These are phyloP conservation scores for Gastrolobium villosum DNA, from an alignment of 306 rosid genomes.

Conservation along the genomic window DNA sequence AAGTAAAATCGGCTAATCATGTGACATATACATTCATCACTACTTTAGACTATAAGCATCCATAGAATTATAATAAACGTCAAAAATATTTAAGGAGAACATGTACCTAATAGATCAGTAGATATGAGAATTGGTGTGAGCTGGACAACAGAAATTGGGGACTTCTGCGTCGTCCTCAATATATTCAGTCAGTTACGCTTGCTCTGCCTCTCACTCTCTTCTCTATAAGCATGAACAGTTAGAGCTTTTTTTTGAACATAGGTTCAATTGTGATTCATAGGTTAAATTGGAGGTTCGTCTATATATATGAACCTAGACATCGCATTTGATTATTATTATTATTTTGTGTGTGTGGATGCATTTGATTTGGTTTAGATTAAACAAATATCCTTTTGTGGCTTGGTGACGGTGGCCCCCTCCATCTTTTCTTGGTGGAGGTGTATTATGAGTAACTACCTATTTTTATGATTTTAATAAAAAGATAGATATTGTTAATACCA, in stretches of 20 bases:
- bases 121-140: neutral
- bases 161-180: neutral
- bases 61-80: neutral
- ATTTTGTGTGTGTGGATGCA: no score
- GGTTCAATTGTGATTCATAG: neutral
- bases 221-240: neutral
- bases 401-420: no score
- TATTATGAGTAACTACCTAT: no score
- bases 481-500: no score
- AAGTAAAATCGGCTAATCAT: neutral
- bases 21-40: neutral
- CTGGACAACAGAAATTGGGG: neutral
- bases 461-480: no score
- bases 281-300: neutral
- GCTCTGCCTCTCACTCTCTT: neutral
- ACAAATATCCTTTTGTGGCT: neutral
- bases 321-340: neutral
- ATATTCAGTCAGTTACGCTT: neutral
- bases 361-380: no score
- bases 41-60: neutral
- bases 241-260: no score
- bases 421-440: no score
- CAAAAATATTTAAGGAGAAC: neutral
- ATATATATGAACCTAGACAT: no score
- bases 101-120: constrained; percentile 12